phyloP scores from a whole-genome alignment of 1,284 basidiomycete genomes.

The Ustilago curta region DNA sequence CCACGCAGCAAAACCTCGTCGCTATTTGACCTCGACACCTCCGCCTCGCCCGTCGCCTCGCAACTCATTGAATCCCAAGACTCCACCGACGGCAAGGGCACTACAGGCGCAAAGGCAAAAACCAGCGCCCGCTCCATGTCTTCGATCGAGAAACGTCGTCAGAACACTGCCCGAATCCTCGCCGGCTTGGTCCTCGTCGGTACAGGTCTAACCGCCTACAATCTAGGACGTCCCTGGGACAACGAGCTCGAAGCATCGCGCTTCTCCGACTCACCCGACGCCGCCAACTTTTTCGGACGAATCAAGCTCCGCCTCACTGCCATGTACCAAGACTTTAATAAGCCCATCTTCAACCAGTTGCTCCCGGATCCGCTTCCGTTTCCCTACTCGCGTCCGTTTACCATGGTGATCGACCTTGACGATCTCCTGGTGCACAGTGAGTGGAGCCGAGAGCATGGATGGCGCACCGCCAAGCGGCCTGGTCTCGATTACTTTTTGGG shows the following conservation, averaged over 20 bases:
- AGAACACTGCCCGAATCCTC: constrained; percentile 55
- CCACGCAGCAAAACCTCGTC: constrained; percentile 34
- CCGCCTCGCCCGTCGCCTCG: constrained; percentile 29
- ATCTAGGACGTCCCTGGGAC: constrained; percentile 69
- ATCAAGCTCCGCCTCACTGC: constrained; percentile 52
- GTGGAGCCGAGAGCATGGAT: constrained; percentile 75
- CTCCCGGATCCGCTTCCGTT: constrained; percentile 87
- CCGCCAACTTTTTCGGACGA: constrained; percentile 57
- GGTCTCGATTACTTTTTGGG: constrained; percentile 97
- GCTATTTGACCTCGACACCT: constrained; percentile 60
- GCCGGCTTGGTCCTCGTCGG: constrained; percentile 49
- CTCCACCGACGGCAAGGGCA: constrained; percentile 20
- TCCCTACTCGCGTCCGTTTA: constrained; percentile 89
- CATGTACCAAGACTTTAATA: constrained; percentile 60
- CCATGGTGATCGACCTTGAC: constrained; percentile 89
- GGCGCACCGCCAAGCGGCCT: constrained; percentile 76
- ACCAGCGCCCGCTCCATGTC: constrained; percentile 66
- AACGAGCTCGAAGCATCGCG: constrained; percentile 61
- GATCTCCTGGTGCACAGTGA: constrained; percentile 89
- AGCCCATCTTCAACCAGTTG: constrained; percentile 87
- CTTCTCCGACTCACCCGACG: constrained; percentile 37
- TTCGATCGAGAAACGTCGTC: constrained; percentile 68
- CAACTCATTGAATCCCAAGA: constrained; percentile 39
- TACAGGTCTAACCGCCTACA: constrained; percentile 50
- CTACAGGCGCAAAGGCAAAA: constrained; percentile 66